These are phyloP conservation scores for Ceratobasidium theobromae DNA, from an alignment of 1,284 basidiomycete species.

Conservation along the genomic window DNA sequence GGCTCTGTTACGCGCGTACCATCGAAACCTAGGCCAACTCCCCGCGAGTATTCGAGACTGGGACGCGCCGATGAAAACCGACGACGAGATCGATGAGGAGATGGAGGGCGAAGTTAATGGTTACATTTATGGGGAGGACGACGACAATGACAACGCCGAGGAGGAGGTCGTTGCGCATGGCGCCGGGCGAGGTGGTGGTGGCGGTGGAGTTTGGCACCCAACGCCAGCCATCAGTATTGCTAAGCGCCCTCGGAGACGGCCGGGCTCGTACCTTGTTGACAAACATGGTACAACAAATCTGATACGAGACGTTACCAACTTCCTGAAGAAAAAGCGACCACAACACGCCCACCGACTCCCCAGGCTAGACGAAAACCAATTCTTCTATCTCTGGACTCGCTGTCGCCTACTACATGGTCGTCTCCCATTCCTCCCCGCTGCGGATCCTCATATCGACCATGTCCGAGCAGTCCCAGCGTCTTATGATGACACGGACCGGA, in stretches of 20 bases:
- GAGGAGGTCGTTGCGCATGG: neutral
- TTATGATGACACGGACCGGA: neutral
- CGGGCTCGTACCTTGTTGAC: neutral
- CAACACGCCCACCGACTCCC: neutral
- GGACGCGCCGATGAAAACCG: neutral
- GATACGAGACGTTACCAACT: neutral
- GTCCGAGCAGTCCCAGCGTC: neutral
- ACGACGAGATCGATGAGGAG: no score
- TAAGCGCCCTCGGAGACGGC: neutral
- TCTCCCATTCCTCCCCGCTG: neutral
- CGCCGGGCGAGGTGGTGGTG: neutral
- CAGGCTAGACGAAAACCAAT: neutral
- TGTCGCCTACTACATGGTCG: neutral
- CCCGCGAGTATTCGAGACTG: neutral
- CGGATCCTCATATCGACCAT: neutral
- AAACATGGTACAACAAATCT: neutral
- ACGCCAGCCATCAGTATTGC: neutral
- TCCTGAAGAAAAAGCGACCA: neutral
- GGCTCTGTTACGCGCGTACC: neutral
- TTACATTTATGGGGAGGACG: neutral
- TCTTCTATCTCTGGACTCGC: slow-evolving; percentile 1
- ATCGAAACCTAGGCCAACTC: neutral
- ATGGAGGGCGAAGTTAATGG: neutral
- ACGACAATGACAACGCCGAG: neutral
- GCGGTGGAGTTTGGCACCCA: neutral